Evolutionary conservation across 768 basidiomycete species (phyloP).

Genomic region (Leccinum sublutescens): DNA sequence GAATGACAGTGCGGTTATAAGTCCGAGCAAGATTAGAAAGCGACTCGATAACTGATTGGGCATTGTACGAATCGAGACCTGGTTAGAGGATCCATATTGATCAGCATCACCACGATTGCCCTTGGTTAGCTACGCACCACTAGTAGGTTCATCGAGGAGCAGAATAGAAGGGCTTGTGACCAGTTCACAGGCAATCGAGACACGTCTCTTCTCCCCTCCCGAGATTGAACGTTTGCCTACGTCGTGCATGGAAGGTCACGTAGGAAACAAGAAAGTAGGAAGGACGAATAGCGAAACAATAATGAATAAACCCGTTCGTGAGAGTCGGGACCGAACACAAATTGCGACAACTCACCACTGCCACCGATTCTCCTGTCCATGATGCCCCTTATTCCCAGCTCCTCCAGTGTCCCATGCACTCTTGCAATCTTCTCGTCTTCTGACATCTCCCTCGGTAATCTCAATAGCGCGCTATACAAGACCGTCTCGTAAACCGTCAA

Average conservation of each 20-base stretch:
- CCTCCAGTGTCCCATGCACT: conserved; percentile 94
- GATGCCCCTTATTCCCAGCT: conserved; percentile 90
- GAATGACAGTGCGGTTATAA: conserved; percentile 93
- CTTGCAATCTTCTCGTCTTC: conserved; percentile 92
- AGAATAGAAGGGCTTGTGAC: conserved; percentile 96
- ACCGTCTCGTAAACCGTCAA: conserved; percentile 98
- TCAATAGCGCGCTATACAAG: conserved; percentile 84
- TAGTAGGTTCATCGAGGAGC: conserved; percentile 97
- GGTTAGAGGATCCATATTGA: neutral
- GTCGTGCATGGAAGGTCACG: conserved; percentile 1
- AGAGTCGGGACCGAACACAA: neutral
- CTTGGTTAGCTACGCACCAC: conserved; percentile 52
- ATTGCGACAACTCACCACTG: conserved; percentile 52
- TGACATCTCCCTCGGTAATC: conserved; percentile 94
- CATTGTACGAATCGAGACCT: conserved; percentile 95
- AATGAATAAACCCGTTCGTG: neutral
- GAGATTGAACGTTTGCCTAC: conserved; percentile 88
- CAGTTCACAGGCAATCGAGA: conserved; percentile 96
- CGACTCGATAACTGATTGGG: conserved; percentile 89
- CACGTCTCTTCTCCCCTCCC: conserved; percentile 95
- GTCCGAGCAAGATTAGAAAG: conserved; percentile 80
- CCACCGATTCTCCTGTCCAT: conserved; percentile 89
- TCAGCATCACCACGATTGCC: conserved; percentile 1
- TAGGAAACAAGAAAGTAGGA: neutral
- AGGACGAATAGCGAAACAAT: neutral